Evolutionary conservation across 2,329 filamentous ascomycete species (phyloP).

Genomic region (Fusarium oligoseptatum): DNA sequence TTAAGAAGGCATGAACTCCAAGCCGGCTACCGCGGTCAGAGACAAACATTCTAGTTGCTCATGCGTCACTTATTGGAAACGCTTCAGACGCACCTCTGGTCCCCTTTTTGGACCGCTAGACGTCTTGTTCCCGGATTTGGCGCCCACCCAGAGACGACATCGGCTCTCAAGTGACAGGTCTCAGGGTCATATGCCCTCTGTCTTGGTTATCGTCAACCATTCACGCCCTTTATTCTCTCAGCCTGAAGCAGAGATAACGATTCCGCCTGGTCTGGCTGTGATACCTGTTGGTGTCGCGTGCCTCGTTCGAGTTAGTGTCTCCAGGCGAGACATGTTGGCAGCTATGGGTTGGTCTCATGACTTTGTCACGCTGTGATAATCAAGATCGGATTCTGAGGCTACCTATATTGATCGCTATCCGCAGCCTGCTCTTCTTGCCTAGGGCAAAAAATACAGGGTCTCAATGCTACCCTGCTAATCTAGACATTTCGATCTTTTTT

Average conservation of each 20-base stretch:
- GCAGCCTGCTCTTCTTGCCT: background rate
- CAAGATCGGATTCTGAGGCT: background rate
- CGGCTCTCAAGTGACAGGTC: slow-evolving; percentile 6
- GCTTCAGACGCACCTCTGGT: slow-evolving; percentile 10
- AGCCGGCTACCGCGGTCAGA: slow-evolving; percentile 1
- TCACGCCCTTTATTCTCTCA: background rate
- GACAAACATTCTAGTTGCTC: slow-evolving; percentile 7
- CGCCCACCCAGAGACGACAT: background rate
- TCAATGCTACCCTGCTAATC: background rate
- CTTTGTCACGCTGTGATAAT: slow-evolving; percentile 22
- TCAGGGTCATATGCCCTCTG: slow-evolving; percentile 26
- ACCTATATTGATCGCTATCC: background rate
- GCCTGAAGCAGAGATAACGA: slow-evolving; percentile 3
- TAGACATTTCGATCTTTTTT: background rate
- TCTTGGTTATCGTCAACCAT: slow-evolving; percentile 10
- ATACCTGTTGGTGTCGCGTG: slow-evolving; percentile 20
- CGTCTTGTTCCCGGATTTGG: slow-evolving; percentile 5
- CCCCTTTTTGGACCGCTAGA: slow-evolving; percentile 14
- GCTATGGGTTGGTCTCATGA: slow-evolving; percentile 26
- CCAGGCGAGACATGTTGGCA: slow-evolving; percentile 19
- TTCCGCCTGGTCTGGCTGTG: background rate
- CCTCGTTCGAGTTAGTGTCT: slow-evolving; percentile 5
- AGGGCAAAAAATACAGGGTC: background rate
- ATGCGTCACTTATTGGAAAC: slow-evolving; percentile 13
- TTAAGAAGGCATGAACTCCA: background rate